A percentile compares a stretch with the other conserved stretches of the same genome.
These are phyloP conservation scores for Podospora appendiculata DNA, from an alignment of 495 filamentous ascomycete genomes.

Conservation along the genomic window DNA sequence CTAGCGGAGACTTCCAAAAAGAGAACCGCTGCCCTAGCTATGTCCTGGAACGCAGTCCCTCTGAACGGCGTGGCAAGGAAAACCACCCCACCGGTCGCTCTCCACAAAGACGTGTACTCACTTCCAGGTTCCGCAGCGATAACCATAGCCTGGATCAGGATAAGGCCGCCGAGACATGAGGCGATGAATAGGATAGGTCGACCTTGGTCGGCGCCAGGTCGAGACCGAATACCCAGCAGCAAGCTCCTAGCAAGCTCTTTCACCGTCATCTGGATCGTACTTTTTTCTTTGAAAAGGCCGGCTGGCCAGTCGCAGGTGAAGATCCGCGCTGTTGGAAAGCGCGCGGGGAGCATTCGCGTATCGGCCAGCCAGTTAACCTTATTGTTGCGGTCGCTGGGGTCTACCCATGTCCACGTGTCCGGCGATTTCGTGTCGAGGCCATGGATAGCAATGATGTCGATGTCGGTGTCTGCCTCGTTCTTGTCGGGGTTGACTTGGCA, in stretches of 20 bases:
- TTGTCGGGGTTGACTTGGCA: too few relatives aligned
- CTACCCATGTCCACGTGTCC: constrained; percentile 18
- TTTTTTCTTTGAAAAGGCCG: constrained; percentile 12
- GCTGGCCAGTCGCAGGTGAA: constrained; percentile 24
- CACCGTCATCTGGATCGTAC: constrained; percentile 9
- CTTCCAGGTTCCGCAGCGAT: too few relatives aligned
- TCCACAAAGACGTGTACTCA: constrained; percentile 7
- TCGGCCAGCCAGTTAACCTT: constrained; percentile 18
- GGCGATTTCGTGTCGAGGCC: constrained; percentile 19
- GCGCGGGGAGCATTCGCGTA: constrained; percentile 13
- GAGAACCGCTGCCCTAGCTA: constrained; percentile 6
- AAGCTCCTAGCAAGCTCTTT: constrained; percentile 15
- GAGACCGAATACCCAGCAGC: constrained; percentile 9
- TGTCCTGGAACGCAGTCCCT: constrained; percentile 19
- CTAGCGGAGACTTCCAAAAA: constrained; percentile 8
- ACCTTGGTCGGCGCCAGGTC: background rate
- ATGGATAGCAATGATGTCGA: constrained; percentile 24
- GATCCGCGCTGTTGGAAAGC: constrained; percentile 12
- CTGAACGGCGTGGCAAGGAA: constrained; percentile 27
- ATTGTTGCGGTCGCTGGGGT: background rate
- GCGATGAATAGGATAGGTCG: constrained; percentile 29
- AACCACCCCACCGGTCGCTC: constrained; percentile 17
- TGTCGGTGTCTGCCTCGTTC: constrained; percentile 9
- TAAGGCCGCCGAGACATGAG: constrained; percentile 27
- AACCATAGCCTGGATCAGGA: constrained; percentile 23